Base-by-base conservation (phyloP, 805 yeast genomes). In the Myxozyma mucilagina region DNA sequence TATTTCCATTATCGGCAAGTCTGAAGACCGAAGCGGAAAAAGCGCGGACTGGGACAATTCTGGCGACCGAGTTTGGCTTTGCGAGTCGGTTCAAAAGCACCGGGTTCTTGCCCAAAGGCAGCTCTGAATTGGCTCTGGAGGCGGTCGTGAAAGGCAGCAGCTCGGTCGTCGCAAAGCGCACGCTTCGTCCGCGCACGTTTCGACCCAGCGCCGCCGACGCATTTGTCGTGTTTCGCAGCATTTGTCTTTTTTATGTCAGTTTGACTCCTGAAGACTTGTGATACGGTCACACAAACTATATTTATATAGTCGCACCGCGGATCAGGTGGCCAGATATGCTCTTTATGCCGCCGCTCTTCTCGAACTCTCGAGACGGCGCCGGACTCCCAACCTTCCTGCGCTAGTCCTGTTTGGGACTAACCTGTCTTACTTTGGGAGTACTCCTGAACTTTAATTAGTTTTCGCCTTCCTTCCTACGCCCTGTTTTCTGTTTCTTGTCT, bases 371-470 rank as follows among this genome's bases (percentile, higher is more conserved):
- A 24, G 29, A 24, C 29, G 29, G 29, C 29, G 29, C 29, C 29
- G 29, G 29, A 24, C 29, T 24, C 29, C 29, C 29, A 24, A 24
- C 29, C 29, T 24, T 24, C 29, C 29, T 24, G 29, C 29, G 29
- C 29, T n/a, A 41, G 45, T 14, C 45, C 18, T n/a, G 45, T 41
- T 20, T 41, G 45, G 45, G 45, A 41, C 10, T 41, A 9, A 8
- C 7, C 45, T 41, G 2, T n/a, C 2, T 41, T n/a, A n/a, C 24
- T 8, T n/a, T 41, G 10, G 18, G 50, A 29, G 4, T 53, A 32
- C 49, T 44, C 57, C 57, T 53, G 57, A 53, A 53, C 45, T 36
- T 35, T 47, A 44, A 5, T 13, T 54, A 43, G n/a, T 45, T 24
- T 8, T 32, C n/a, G 32, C 41, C 7, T 13, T 8, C 24, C 42